phyloP scores from a whole-genome alignment of 768 basidiomycete genomes.

The Trametes villosa region DNA sequence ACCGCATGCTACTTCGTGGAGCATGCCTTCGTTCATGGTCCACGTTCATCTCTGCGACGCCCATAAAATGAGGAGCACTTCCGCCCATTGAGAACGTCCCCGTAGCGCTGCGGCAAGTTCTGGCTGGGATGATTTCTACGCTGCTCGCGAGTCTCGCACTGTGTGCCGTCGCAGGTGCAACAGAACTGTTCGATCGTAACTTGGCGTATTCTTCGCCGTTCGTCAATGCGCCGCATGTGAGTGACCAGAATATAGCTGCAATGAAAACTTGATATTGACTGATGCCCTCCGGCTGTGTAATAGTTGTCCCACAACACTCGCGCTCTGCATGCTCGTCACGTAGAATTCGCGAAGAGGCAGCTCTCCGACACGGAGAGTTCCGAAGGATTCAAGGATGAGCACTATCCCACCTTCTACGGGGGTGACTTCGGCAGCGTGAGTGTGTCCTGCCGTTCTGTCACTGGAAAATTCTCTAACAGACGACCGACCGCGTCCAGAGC shows the following conservation, averaged over 20 bases:
- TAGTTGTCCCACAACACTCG: conserved; percentile 47
- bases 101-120: not conserved
- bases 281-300: too few species aligned
- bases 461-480: not conserved
- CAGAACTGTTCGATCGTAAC: conserved; percentile 24
- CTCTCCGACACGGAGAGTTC: conserved; percentile 28
- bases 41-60: not conserved
- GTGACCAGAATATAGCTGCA: not conserved
- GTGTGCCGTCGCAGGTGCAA: conserved; percentile 17
- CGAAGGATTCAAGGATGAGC: conserved; percentile 44
- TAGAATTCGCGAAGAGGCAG: conserved; percentile 34
- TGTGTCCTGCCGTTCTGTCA: not conserved
- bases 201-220: conserved; percentile 21
- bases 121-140: conserved; percentile 6
- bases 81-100: not conserved
- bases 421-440: conserved; percentile 53
- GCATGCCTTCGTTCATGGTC: not conserved
- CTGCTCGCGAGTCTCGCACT: conserved; percentile 8
- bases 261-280: too few species aligned
- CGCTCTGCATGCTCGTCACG: conserved; percentile 42
- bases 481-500: conserved; percentile 32
- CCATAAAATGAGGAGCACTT: not conserved
- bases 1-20: not conserved
- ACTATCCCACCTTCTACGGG: conserved; percentile 54
- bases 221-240: conserved; percentile 10